Percentiles rank a stretch among this genome's conserved stretches.
phyloP scores from a whole-genome alignment of 2,329 filamentous ascomycete genomes.

The Teratosphaeria gauchensis region DNA sequence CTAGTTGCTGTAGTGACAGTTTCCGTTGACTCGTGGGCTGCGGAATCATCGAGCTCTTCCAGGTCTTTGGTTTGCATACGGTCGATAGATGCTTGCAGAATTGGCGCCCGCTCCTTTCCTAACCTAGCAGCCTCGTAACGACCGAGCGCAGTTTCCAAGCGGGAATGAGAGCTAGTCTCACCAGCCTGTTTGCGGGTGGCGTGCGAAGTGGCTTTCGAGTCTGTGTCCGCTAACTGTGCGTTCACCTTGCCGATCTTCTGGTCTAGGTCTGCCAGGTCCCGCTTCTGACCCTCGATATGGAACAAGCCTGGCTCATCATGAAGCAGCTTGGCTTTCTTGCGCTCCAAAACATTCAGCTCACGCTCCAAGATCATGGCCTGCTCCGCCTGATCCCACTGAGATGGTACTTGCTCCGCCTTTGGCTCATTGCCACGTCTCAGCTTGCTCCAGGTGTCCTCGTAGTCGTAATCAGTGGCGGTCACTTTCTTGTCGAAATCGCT shows the following conservation, averaged over 20 bases:
- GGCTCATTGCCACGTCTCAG: not conserved
- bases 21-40: constrained; percentile 24
- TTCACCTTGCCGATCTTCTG: not conserved
- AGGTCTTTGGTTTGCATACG: constrained; percentile 19
- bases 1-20: constrained; percentile 2
- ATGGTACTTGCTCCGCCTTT: not conserved
- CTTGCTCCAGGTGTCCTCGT: constrained; percentile 4
- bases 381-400: constrained; percentile 9
- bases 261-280: not conserved
- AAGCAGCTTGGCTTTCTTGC: not conserved
- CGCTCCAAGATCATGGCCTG: constrained; percentile 3
- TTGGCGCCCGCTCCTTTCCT: not conserved
- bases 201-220: not conserved
- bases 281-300: not conserved
- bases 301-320: constrained; percentile 1
- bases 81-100: constrained; percentile 16
- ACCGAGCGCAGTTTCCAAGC: not conserved
- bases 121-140: not conserved
- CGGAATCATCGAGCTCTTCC: constrained; percentile 20
- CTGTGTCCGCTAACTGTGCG: not conserved
- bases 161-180: not conserved
- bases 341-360: not conserved
- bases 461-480: constrained; percentile 6
- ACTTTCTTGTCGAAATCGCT: constrained; percentile 1
- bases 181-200: not conserved